These are phyloP conservation scores for Xylaria digitata DNA, from an alignment of 2,329 filamentous ascomycete species.

Conservation along the genomic window DNA sequence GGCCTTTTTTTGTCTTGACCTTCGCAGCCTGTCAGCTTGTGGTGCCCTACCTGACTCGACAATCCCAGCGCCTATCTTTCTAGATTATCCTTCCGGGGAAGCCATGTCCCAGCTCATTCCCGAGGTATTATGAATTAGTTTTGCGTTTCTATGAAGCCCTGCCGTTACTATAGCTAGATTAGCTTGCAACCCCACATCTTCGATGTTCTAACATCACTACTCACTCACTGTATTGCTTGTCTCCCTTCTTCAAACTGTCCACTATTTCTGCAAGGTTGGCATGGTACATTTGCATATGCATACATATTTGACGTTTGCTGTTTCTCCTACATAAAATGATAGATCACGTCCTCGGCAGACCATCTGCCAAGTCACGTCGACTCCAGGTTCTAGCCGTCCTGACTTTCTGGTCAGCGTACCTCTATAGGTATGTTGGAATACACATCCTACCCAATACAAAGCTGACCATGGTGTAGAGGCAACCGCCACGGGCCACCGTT, in stretches of 20 bases:
- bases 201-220: background rate
- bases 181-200: slow-evolving; percentile 3
- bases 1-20: slow-evolving; percentile 20
- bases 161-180: background rate
- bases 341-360: slow-evolving; percentile 93
- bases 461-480: slow-evolving; percentile 66
- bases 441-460: slow-evolving; percentile 15
- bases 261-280: slow-evolving; percentile 14
- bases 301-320: slow-evolving; percentile 12
- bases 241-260: slow-evolving; percentile 1
- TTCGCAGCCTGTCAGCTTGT: slow-evolving; percentile 19
- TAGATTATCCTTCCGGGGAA: slow-evolving; percentile 8
- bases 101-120: slow-evolving; percentile 16
- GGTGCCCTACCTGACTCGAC: slow-evolving; percentile 33
- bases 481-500: slow-evolving; percentile 88
- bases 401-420: slow-evolving; percentile 89
- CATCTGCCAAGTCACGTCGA: slow-evolving; percentile 90
- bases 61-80: slow-evolving; percentile 1
- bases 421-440: slow-evolving; percentile 69
- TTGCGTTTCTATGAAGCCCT: slow-evolving; percentile 14
- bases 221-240: background rate
- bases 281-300: slow-evolving; percentile 24
- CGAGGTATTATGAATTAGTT: slow-evolving; percentile 16
- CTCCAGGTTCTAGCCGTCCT: slow-evolving; percentile 92
- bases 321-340: slow-evolving; percentile 58